phyloP scores from a whole-genome alignment of 495 filamentous ascomycete species.

The Immersiella caudata region DNA sequence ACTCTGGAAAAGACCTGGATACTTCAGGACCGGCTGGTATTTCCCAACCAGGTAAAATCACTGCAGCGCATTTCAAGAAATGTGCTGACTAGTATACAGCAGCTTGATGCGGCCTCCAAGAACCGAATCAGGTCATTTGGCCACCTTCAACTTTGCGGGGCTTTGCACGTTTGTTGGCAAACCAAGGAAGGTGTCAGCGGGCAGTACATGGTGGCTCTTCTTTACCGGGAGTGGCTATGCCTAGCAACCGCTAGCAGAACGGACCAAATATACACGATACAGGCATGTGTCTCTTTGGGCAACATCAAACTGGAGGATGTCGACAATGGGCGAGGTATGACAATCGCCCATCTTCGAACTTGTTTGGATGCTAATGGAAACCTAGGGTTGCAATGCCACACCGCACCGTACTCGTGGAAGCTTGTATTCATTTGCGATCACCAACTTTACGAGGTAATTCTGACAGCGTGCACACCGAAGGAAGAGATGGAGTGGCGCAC shows the following conservation, averaged over 20 bases:
- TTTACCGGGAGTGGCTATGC: slow-evolving; percentile 81
- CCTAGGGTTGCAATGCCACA: slow-evolving; percentile 81
- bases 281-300: slow-evolving; percentile 71
- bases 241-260: slow-evolving; percentile 68
- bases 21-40: slow-evolving; percentile 74
- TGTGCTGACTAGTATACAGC: slow-evolving; percentile 33
- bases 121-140: slow-evolving; percentile 74
- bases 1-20: slow-evolving; percentile 73
- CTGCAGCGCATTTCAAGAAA: neutral
- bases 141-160: slow-evolving; percentile 81
- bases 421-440: slow-evolving; percentile 79
- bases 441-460: slow-evolving; percentile 78
- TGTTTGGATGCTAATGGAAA: slow-evolving; percentile 18
- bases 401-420: slow-evolving; percentile 89
- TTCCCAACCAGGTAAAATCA: slow-evolving; percentile 63
- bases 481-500: slow-evolving; percentile 81
- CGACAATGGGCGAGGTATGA: slow-evolving; percentile 80
- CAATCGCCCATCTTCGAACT: neutral
- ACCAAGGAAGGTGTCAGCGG: slow-evolving; percentile 65
- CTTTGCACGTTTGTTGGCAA: slow-evolving; percentile 83
- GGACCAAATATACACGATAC: slow-evolving; percentile 66
- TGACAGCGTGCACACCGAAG: slow-evolving; percentile 81
- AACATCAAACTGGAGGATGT: slow-evolving; percentile 74
- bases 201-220: slow-evolving; percentile 82
- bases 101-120: slow-evolving; percentile 49